phyloP scores from a whole-genome alignment of 371 early-diverging fungal species.

The Sporodiniella umbellata region DNA sequence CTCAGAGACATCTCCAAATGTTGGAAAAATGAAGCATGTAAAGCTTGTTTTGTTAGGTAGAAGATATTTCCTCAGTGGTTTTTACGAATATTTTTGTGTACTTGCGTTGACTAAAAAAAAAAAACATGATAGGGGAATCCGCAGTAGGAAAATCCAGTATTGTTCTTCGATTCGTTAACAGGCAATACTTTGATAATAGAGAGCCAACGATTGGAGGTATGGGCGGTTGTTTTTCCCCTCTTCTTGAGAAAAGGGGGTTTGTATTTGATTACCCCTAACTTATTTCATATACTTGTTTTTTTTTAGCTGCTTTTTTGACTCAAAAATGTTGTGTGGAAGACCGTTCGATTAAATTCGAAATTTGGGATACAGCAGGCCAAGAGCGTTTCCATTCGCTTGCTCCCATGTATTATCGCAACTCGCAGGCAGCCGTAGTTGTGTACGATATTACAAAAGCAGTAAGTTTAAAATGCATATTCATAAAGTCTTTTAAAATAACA shows the following conservation, averaged over 20 bases:
- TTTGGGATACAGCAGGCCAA: conserved; percentile 96
- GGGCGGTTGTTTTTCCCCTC: background rate
- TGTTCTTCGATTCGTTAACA: conserved; percentile 86
- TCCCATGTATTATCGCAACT: conserved; percentile 98
- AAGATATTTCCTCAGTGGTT: too few relatives aligned
- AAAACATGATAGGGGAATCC: conserved; percentile 87
- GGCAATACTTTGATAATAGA: conserved; percentile 93
- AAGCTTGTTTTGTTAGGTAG: conserved; percentile 74
- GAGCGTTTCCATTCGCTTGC: conserved; percentile 91
- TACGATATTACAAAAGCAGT: conserved; percentile 93
- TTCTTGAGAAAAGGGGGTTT: too few relatives aligned
- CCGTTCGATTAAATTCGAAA: conserved; percentile 76
- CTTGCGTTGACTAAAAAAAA: background rate
- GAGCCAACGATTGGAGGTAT: conserved; percentile 96
- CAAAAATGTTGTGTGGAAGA: conserved; percentile 69
- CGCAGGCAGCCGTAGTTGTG: conserved; percentile 93
- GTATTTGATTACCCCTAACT: too few relatives aligned
- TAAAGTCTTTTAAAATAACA: background rate
- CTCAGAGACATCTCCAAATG: background rate
- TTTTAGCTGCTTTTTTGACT: conserved; percentile 77
- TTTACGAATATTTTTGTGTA: background rate
- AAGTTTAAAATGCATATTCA: conserved; percentile 18
- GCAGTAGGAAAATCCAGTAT: conserved; percentile 87
- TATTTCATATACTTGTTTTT: background rate
- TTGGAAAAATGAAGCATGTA: conserved; percentile 50